These are phyloP conservation scores for Vaucheria bursata DNA, from an alignment of 352 stramenopile species.

Conservation along the genomic window DNA sequence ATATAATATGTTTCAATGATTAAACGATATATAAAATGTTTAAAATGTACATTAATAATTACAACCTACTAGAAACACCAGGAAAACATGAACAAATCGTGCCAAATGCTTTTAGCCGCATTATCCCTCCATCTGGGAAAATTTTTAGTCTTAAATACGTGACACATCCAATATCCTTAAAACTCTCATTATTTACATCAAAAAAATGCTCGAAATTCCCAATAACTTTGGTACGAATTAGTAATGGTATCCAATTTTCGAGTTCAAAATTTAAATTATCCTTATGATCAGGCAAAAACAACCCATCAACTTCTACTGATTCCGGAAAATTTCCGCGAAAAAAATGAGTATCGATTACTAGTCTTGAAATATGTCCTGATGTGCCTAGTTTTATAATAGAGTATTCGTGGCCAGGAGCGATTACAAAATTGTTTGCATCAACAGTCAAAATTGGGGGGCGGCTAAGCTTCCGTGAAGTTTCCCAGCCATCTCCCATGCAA, in stretches of 20 bases:
- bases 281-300: slow-evolving; percentile 52
- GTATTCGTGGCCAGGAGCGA: slow-evolving; percentile 73
- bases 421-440: neutral
- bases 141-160: slow-evolving; percentile 81
- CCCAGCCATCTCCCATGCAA: slow-evolving; percentile 85
- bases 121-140: slow-evolving; percentile 84
- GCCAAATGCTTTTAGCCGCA: slow-evolving; percentile 71
- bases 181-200: slow-evolving; percentile 58
- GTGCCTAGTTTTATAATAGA: slow-evolving; percentile 76
- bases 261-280: no score
- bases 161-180: slow-evolving; percentile 57
- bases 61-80: no score
- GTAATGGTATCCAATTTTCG: slow-evolving; percentile 75
- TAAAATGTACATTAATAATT: no score
- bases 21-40: no score
- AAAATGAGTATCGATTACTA: slow-evolving; percentile 84
- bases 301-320: slow-evolving; percentile 67
- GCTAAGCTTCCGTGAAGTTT: slow-evolving; percentile 75
- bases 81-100: neutral
- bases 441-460: slow-evolving; percentile 48
- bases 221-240: slow-evolving; percentile 70
- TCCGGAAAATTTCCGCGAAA: slow-evolving; percentile 90
- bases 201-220: slow-evolving; percentile 59
- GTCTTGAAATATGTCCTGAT: slow-evolving; percentile 53
- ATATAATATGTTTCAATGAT: no score